Conservation (phyloP, 139 green algal species). For the Chlamydomonas schloesseri region DNA sequence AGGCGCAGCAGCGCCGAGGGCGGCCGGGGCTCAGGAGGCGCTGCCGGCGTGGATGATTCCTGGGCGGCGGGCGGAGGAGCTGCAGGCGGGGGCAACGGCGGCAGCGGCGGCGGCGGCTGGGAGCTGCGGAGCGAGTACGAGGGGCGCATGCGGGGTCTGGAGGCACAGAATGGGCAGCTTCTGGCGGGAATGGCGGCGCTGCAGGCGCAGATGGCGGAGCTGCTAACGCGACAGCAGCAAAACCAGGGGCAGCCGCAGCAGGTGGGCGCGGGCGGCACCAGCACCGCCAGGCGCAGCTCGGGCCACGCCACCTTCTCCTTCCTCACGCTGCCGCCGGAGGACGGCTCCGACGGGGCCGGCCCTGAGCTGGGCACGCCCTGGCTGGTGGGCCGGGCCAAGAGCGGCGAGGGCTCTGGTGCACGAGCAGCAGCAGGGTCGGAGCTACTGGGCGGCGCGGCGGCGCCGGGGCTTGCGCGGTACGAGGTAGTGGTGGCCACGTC, state of each 20-base stretch:
- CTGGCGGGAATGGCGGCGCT: not conserved
- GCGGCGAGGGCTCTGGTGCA: too few species aligned
- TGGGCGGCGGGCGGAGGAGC: too few species aligned
- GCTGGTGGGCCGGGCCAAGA: not conserved
- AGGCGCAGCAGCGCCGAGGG: too few species aligned
- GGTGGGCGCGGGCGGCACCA: not conserved
- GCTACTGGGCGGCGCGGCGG: not conserved
- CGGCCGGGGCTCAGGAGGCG: not conserved
- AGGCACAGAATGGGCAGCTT: not conserved
- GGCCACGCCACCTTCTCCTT: not conserved
- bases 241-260: not conserved
- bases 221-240: not conserved
- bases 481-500: not conserved
- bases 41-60: too few species aligned
- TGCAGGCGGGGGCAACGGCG: not conserved
- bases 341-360: too few species aligned
- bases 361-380: not conserved
- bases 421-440: not conserved
- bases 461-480: not conserved
- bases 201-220: not conserved
- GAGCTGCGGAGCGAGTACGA: conserved; percentile 21
- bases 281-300: too few species aligned
- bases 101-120: not conserved
- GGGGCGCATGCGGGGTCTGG: not conserved
- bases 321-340: not conserved